A percentile compares a stretch with the other conserved stretches of the same genome.
Evolutionary conservation across 2,329 filamentous ascomycete species (phyloP).

Genomic region (Thielaviopsis euricoi): DNA sequence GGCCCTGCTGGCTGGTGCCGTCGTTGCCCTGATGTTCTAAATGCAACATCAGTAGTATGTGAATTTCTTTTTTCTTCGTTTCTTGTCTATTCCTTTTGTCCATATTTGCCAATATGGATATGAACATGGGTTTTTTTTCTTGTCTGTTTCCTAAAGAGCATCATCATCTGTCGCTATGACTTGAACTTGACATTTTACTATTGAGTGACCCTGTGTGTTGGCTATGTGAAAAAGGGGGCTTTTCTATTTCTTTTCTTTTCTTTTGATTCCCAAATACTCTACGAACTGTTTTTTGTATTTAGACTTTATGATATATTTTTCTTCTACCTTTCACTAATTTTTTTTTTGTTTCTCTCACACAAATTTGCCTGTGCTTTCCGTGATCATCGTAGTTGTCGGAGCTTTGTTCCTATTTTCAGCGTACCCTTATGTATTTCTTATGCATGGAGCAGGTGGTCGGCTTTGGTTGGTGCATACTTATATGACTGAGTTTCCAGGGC

Average conservation of each 20-base stretch:
- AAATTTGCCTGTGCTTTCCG: not conserved
- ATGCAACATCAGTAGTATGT: not conserved
- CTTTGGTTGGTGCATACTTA: too few species aligned
- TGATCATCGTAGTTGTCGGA: too few species aligned
- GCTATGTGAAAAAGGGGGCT: not conserved
- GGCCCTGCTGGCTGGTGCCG: conserved; percentile 8
- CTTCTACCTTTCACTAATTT: not conserved
- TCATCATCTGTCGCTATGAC: not conserved
- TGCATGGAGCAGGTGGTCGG: too few species aligned
- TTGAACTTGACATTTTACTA: not conserved
- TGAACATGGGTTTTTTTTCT: not conserved
- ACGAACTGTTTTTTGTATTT: not conserved
- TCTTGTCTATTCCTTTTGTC: not conserved
- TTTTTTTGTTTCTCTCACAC: not conserved
- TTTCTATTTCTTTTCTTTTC: not conserved
- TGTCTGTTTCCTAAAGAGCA: not conserved
- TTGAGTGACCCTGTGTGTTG: not conserved
- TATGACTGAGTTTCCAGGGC: too few species aligned
- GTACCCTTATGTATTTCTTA: too few species aligned
- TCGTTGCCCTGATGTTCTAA: conserved; percentile 9
- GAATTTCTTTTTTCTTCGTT: not conserved
- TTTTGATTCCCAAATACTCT: not conserved
- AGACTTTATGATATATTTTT: not conserved
- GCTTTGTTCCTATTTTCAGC: too few species aligned
- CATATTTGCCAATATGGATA: not conserved